Percentiles rank a stretch among this genome's conserved stretches.
phyloP scores from a whole-genome alignment of 2,329 filamentous ascomycete genomes.

The Penicillium fuscoglaucum region DNA sequence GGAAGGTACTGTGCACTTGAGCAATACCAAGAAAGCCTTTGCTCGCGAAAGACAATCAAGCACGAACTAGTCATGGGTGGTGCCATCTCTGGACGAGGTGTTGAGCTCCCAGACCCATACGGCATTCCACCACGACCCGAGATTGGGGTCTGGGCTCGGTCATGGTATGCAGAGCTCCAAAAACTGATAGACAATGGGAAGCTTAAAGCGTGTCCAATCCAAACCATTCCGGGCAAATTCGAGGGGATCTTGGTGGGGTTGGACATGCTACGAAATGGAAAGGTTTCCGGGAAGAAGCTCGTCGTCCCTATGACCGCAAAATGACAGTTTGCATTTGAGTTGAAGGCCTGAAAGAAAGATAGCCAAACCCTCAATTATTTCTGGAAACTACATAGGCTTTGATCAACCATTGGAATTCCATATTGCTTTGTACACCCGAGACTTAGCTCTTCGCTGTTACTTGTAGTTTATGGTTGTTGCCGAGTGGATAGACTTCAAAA shows the following conservation, averaged over 20 bases:
- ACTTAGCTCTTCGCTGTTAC: not conserved
- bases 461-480: not conserved
- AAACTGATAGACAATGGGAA: conserved; percentile 12
- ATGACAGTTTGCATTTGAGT: not conserved
- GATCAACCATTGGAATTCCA: not conserved
- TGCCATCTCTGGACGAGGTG: conserved; percentile 23
- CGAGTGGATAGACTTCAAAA: not conserved
- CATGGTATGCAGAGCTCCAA: conserved; percentile 22
- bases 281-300: conserved; percentile 25
- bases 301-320: conserved; percentile 10
- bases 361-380: not conserved
- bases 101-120: conserved; percentile 26
- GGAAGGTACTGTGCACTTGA: conserved; percentile 27
- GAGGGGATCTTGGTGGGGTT: conserved; percentile 21
- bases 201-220: conserved; percentile 17
- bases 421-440: not conserved
- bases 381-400: not conserved
- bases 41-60: conserved; percentile 20
- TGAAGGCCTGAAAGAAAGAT: not conserved
- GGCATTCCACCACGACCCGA: conserved; percentile 19
- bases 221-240: conserved; percentile 15
- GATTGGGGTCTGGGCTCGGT: conserved; percentile 22
- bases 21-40: conserved; percentile 23
- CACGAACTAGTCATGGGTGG: conserved; percentile 28
- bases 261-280: conserved; percentile 18